Evolutionary conservation across 495 filamentous ascomycete genomes (phyloP), one percentile per base, ranked within the genome.

Genomic region (Penicillium ucsense): DNA sequence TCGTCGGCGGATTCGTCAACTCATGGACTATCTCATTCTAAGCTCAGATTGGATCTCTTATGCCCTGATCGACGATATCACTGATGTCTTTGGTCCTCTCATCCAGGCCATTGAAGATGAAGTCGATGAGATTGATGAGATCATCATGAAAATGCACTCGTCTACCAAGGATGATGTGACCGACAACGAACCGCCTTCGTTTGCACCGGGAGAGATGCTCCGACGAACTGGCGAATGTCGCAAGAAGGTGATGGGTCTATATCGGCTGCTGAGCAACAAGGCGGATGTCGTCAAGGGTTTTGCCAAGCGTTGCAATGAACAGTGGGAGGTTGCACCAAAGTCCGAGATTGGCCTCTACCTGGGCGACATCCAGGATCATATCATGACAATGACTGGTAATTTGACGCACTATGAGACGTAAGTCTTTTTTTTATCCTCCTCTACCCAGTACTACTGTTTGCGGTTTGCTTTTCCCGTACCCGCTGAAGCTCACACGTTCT

Each of bases 211-310:
- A 10, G 84, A 95, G 60, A 94, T 95, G 87, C 77, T 95, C 35
- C 80, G 86, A 12, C 83, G 86, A 3, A 86, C 95, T 4, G 92
- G 92, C 33, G 89, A 94, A 60, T 94, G 89, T 61, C 78, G 92
- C 41, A 96, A 96, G 75, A 94, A 88, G 63, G 92, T 95, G 52
- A 97, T 97, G 92, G 81, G 81, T 41, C 70, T 97, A 49, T 96
- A 95, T 62, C 78, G 92, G 32, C 74, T 98, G 38, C 74, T 98
- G 20, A 92, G 92, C 54, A 95, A 92, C 66, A 98, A 98, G 71
- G 92, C 91, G 7, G 92, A 98, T 56, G 92, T 98, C 29, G 96
- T 98, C 68, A 96, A 96, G 71, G 89, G 92, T 2, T 96, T 98
- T 52, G 92, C 92, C n/a, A 98, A 98, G 70, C 76, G 92, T 12